Percentiles rank a stretch among this genome's conserved stretches.
phyloP scores from a whole-genome alignment of 2,329 filamentous ascomycete genomes.

The Anthostomella pinea region DNA sequence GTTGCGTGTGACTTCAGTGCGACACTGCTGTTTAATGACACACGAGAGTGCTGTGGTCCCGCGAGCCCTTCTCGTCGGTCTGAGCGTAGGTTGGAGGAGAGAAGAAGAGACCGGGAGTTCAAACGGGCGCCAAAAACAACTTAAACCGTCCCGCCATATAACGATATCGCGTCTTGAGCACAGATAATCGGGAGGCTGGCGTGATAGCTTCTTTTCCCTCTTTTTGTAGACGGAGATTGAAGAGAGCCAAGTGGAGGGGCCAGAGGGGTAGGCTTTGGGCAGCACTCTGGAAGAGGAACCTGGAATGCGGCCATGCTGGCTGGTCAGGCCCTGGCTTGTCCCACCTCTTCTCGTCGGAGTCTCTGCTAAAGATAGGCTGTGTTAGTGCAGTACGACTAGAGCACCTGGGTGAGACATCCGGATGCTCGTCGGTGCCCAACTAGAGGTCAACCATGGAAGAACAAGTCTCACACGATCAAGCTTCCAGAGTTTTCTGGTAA shows the following conservation, averaged over 20 bases:
- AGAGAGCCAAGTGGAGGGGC: constrained; percentile 1
- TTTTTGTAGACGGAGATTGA: constrained; percentile 1
- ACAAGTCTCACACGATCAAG: no score
- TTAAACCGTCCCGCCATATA: not conserved
- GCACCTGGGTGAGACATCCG: no score
- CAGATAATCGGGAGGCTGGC: not conserved
- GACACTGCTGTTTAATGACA: not conserved
- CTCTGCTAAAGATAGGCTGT: no score
- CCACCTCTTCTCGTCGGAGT: not conserved
- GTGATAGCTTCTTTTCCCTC: not conserved
- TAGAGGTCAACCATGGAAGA: no score
- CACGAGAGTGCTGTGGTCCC: not conserved
- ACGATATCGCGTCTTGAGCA: no score
- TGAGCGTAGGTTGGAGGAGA: not conserved
- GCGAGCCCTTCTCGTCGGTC: no score
- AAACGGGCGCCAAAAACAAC: not conserved
- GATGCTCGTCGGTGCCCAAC: no score
- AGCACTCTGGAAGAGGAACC: not conserved
- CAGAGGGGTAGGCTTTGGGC: not conserved
- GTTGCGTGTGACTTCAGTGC: not conserved
- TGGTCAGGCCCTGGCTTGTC: constrained; percentile 2
- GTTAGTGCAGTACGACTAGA: no score
- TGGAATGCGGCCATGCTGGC: not conserved
- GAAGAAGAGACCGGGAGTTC: not conserved
- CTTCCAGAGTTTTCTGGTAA: no score